These are phyloP conservation scores for Chaetomium tenue DNA, from an alignment of 495 filamentous ascomycete species.

Conservation along the genomic window DNA sequence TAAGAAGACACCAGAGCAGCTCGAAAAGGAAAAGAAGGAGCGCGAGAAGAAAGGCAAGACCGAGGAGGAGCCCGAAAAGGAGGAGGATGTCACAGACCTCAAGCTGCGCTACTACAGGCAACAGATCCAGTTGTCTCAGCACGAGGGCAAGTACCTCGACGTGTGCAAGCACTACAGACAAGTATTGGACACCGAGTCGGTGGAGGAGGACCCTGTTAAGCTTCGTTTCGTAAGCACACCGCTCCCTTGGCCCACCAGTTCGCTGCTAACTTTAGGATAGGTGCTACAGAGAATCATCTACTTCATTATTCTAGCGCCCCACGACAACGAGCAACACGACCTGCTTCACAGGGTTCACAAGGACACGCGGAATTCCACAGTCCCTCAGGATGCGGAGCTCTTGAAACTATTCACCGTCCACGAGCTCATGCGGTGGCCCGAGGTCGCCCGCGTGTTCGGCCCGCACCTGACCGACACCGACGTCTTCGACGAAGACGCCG, in stretches of 20 bases:
- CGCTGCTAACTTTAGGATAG: slow-evolving; percentile 47
- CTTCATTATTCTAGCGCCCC: slow-evolving; percentile 92
- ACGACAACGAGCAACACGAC: slow-evolving; percentile 98
- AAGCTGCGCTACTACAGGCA: slow-evolving; percentile 97
- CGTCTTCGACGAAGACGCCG: slow-evolving; percentile 68
- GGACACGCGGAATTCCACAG: slow-evolving; percentile 63
- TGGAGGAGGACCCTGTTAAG: slow-evolving; percentile 83
- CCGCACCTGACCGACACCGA: slow-evolving; percentile 87
- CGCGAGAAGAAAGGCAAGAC: slow-evolving; percentile 66
- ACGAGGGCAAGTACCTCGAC: slow-evolving; percentile 94
- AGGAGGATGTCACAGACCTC: slow-evolving; percentile 92
- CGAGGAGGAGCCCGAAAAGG: slow-evolving; percentile 73
- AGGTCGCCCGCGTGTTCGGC: slow-evolving; percentile 81
- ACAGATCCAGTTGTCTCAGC: slow-evolving; percentile 90
- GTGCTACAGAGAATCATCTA: slow-evolving; percentile 91
- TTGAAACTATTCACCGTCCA: slow-evolving; percentile 92
- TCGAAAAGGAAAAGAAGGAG: slow-evolving; percentile 85
- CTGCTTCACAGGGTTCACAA: slow-evolving; percentile 87
- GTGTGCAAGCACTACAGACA: slow-evolving; percentile 96
- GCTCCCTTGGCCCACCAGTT: neutral
- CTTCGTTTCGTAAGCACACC: slow-evolving; percentile 69
- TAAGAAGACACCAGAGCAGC: slow-evolving; percentile 80
- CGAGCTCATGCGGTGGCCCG: slow-evolving; percentile 97
- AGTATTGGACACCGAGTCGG: slow-evolving; percentile 90
- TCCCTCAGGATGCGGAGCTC: slow-evolving; percentile 72